Evolutionary conservation across 768 basidiomycete genomes (phyloP).

Genomic region (Lactifluus rugatus): DNA sequence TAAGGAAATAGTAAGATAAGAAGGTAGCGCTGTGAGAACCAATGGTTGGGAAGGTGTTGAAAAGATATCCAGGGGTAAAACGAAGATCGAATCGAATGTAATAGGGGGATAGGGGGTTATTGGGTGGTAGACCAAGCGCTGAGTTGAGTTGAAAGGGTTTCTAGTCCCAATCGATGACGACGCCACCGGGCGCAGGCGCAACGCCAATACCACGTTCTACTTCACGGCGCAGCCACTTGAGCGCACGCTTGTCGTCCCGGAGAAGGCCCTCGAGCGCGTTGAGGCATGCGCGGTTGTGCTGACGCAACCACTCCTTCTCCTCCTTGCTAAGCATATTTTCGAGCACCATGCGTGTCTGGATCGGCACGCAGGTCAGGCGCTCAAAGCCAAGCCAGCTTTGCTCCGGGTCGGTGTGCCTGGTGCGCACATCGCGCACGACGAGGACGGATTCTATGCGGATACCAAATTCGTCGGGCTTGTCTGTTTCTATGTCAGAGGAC

Average conservation of each 20-base stretch:
- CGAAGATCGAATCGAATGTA: neutral
- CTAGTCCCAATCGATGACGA: slow-evolving; percentile 65
- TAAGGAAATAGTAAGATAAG: neutral
- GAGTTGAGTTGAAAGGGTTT: neutral
- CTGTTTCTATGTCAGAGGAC: slow-evolving; percentile 23
- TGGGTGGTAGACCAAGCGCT: neutral
- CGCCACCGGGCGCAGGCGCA: slow-evolving; percentile 52
- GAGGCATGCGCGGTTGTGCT: slow-evolving; percentile 70
- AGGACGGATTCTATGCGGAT: slow-evolving; percentile 89
- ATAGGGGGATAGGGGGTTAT: too few species aligned
- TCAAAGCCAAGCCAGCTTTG: slow-evolving; percentile 85
- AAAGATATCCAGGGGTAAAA: slow-evolving; percentile 6
- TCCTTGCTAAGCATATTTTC: slow-evolving; percentile 74
- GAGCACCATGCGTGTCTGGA: slow-evolving; percentile 84
- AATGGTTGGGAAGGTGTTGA: neutral
- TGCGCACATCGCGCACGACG: slow-evolving; percentile 63
- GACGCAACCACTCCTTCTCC: slow-evolving; percentile 81
- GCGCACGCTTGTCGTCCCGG: slow-evolving; percentile 69
- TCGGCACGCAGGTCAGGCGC: slow-evolving; percentile 88
- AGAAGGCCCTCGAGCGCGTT: slow-evolving; percentile 55
- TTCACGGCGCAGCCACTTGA: slow-evolving; percentile 73
- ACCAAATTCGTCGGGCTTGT: slow-evolving; percentile 74
- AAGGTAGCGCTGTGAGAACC: slow-evolving; percentile 7
- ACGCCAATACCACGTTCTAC: slow-evolving; percentile 68
- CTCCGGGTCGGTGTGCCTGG: slow-evolving; percentile 60